phyloP scores from a whole-genome alignment of 2,329 filamentous ascomycete species.

The Aureobasidium sp. region DNA sequence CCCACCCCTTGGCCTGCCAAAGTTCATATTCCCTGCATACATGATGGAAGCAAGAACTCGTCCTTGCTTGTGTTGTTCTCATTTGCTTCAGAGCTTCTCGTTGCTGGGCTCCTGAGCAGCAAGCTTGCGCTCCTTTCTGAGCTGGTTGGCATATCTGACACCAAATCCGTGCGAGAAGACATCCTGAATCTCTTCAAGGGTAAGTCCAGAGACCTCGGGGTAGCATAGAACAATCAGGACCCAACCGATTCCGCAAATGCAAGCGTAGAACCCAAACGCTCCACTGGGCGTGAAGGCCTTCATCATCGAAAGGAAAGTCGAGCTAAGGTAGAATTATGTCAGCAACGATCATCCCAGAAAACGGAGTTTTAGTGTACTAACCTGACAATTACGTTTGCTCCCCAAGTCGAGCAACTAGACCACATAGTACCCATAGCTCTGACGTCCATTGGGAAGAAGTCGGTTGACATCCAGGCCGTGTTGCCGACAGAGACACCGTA shows the following conservation, averaged over 20 bases:
- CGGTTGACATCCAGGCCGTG: constrained; percentile 30
- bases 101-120: neutral
- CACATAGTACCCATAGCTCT: constrained; percentile 30
- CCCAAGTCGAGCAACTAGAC: constrained; percentile 22
- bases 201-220: constrained; percentile 32
- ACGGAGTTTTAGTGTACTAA: too few relatives aligned
- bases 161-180: constrained; percentile 30
- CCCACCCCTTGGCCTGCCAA: neutral
- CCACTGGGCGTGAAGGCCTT: constrained; percentile 30
- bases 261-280: constrained; percentile 34
- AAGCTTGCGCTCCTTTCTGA: constrained; percentile 30
- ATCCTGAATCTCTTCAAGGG: constrained; percentile 28
- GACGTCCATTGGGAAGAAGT: constrained; percentile 30
- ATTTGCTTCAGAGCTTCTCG: neutral
- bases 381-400: constrained; percentile 24
- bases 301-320: constrained; percentile 33
- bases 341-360: too few relatives aligned
- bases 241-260: constrained; percentile 32
- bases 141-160: constrained; percentile 26
- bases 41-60: neutral
- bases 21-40: neutral
- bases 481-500: constrained; percentile 18
- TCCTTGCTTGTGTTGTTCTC: neutral
- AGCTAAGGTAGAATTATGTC: too few relatives aligned
- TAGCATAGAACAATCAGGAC: constrained; percentile 31